Evolutionary conservation across 768 basidiomycete genomes (phyloP), one percentile per base, ranked within the genome.

Genomic region (Floccularia luteovirens): DNA sequence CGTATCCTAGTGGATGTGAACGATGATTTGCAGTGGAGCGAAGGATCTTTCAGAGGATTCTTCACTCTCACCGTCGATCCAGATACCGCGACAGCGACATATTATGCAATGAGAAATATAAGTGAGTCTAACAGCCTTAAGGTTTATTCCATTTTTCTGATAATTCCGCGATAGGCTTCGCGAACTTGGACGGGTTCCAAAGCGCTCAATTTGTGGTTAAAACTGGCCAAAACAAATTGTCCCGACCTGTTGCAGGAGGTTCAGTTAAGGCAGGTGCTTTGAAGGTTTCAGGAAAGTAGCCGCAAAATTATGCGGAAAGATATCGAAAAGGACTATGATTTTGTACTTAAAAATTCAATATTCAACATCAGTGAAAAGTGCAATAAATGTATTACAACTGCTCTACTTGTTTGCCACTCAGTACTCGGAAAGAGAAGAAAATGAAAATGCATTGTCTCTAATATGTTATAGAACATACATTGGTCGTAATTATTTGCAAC

Each of bases 1-100:
- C 44, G 48, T 12, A 34, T 43, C 11, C 53, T 69, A 21, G 66
- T 74, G 10, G 54, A 47, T 12, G 53, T 50, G 17, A 77, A 75
- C 56, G 45, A 60, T 1, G 71, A 76, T 45, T 53, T 79, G 27
- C 76, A 78, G 48, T 79, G 74, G 76, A 73, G 71, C 43, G 77
- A 79, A 55, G 75, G 69, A 5, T 74, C 70, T 5, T 75, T 62
- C 57, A 57, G 77, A 24, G 77, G 77, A 1, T 80, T 78, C 58
- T 77, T 75, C 57, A 72, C 75, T 24, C 58, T 80, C 10, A 62
- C 60, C 21, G 54, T 80, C 43, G 62, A 67, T 47, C 48, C 72
- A n/a, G 42, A 63, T 13, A 60, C 60, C 36, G 49, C 72, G 33
- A 69, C 62, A 21, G 72, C 76, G 16, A 72, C 73, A 16, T 78